These are phyloP conservation scores for Fraxinus excelsior DNA, from an alignment of 257 asterid species.

Conservation along the genomic window DNA sequence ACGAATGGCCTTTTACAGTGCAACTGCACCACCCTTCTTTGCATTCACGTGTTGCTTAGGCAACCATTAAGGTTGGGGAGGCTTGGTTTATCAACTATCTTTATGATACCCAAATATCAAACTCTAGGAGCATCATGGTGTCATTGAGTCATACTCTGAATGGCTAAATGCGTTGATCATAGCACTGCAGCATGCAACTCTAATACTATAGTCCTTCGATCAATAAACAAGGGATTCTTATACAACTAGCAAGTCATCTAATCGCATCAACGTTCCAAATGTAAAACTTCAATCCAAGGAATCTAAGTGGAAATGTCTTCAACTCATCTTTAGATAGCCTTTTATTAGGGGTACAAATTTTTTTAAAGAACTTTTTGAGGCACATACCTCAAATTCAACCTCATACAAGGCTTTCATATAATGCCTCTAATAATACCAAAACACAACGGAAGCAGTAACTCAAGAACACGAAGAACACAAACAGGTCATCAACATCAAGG, in stretches of 20 bases:
- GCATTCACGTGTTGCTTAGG: neutral
- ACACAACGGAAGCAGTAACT: too few species aligned
- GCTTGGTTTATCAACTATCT: neutral
- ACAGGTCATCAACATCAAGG: too few species aligned
- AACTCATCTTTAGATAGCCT: neutral
- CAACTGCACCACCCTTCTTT: neutral
- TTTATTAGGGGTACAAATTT: neutral
- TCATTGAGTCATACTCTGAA: too few species aligned
- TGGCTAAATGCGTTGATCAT: too few species aligned
- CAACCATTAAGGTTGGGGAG: neutral
- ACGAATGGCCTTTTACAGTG: neutral
- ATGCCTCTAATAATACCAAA: too few species aligned
- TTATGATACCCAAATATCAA: neutral
- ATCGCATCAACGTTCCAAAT: neutral
- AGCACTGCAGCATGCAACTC: neutral
- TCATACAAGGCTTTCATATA: neutral
- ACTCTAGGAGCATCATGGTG: neutral
- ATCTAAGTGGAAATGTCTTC: neutral
- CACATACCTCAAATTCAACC: neutral
- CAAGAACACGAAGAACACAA: too few species aligned
- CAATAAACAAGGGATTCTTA: neutral
- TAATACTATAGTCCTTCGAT: neutral
- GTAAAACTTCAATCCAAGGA: neutral
- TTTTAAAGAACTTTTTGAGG: neutral
- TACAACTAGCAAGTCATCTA: neutral